Base-by-base conservation (phyloP, 75 land plant genomes). In the Pinus tabuliformis region DNA sequence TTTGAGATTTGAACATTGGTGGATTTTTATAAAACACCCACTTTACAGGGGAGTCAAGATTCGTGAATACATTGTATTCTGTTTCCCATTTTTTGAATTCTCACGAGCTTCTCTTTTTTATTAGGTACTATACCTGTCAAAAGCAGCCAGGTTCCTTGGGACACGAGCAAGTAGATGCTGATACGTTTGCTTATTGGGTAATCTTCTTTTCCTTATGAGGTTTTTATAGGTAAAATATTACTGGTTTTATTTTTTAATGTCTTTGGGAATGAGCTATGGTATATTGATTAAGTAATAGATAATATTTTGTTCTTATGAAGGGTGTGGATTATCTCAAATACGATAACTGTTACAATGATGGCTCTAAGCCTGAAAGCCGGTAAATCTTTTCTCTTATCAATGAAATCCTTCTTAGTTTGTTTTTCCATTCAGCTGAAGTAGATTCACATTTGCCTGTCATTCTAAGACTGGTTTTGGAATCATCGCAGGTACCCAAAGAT, bases 301-400 rank as follows among this genome's bases (percentile, higher is more conserved):
- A 17, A 18, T 20, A 3, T 17, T 36, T 36, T 75, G 45, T 28
- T 59, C 37, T 37, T 4, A 0, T 83, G 57, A 77, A 95, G 98
- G 99, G 92, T 11, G 76, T 96, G 57, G 97, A 96, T 77, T 96
- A 96, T 82, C 79, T 96, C 65, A 96, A 96, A 78, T 95, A 95
- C 80, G 98, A 95, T 73, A 93, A 95, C 68, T 93, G 94, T 72
- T 57, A 87, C 58, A 88, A 88, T 76, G 82, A 85, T 58, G 86
- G 85, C 59, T 68, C 76, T n/a, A 89, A 83, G 73, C 97, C 94
- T 22, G 84, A 75, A 78, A 7, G 1, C 54, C 74, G 90, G 90
- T 88, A 49, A 79, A 60, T 17, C 14, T 39, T 62, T 77, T 77
- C 76, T 45, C 15, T 14, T 3, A 64, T 8, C 18, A 49, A 11